Evolutionary conservation across 2,329 filamentous ascomycete species (phyloP).

Genomic region (Fusarium subglutinans): DNA sequence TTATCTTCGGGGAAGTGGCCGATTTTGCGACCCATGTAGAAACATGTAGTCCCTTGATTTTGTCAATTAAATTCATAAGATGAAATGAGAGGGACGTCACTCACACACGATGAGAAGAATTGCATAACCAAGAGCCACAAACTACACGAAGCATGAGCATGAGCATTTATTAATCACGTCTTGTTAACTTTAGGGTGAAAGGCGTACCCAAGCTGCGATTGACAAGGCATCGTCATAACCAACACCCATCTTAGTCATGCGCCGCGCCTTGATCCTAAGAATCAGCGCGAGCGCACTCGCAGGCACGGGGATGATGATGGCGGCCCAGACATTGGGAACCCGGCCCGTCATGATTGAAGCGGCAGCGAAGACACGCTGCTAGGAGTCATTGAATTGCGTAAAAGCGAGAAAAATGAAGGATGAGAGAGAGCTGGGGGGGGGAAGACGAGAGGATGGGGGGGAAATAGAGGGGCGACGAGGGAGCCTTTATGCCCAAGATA

Average conservation of each 20-base stretch:
- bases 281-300: conserved; percentile 26
- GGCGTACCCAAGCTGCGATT: conserved; percentile 28
- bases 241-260: conserved; percentile 36
- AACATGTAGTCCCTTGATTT: conserved; percentile 15
- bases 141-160: conserved; percentile 4
- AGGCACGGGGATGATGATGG: conserved; percentile 30
- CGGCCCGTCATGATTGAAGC: conserved; percentile 23
- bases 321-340: conserved; percentile 36
- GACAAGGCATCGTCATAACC: conserved; percentile 32
- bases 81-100: not conserved
- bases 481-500: not conserved
- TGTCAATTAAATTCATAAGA: not conserved
- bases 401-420: not conserved
- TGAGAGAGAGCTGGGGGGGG: not conserved
- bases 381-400: conserved; percentile 9
- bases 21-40: conserved; percentile 24
- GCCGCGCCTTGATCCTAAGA: conserved; percentile 30
- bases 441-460: not conserved
- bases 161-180: not conserved
- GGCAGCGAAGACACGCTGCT: not conserved
- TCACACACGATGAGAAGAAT: conserved; percentile 26
- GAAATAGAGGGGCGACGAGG: conserved; percentile 2
- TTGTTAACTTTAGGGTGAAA: not conserved
- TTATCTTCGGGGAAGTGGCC: not conserved
- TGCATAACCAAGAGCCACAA: conserved; percentile 25